A percentile compares a stretch with the other conserved stretches of the same genome.
phyloP scores from a whole-genome alignment of 441 rosid genomes.

The Geranium incanum region DNA sequence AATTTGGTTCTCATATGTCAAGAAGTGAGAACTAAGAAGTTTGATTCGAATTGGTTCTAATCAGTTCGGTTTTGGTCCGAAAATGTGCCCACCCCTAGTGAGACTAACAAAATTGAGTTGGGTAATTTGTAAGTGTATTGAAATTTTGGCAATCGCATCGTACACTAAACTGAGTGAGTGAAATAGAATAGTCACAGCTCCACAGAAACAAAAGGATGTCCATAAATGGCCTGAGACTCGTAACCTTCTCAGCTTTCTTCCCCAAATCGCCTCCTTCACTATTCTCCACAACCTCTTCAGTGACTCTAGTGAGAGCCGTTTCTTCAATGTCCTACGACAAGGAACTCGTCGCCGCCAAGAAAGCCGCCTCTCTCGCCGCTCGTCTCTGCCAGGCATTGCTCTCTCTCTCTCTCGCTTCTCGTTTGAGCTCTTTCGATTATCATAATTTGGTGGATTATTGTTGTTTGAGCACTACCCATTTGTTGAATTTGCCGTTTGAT shows the following conservation, averaged over 20 bases:
- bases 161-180: background rate
- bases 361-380: constrained; percentile 79
- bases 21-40: too few species aligned
- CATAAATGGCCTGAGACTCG: constrained; percentile 7
- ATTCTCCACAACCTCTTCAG: constrained; percentile 18
- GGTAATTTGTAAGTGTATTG: background rate
- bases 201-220: background rate
- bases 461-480: constrained; percentile 10
- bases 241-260: background rate
- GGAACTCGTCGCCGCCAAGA: constrained; percentile 82
- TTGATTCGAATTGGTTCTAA: too few species aligned
- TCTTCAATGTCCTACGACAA: constrained; percentile 57
- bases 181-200: background rate
- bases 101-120: background rate
- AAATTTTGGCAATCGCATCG: background rate
- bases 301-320: constrained; percentile 1
- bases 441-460: background rate
- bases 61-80: too few species aligned
- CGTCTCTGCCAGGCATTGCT: constrained; percentile 67
- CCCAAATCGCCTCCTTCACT: constrained; percentile 8
- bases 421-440: background rate
- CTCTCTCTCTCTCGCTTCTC: constrained; percentile 4
- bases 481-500: constrained; percentile 7
- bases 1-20: too few species aligned
- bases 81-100: background rate